These are phyloP conservation scores for Conoideocrella luteorostrata DNA, from an alignment of 2,329 filamentous ascomycete genomes.

Conservation along the genomic window DNA sequence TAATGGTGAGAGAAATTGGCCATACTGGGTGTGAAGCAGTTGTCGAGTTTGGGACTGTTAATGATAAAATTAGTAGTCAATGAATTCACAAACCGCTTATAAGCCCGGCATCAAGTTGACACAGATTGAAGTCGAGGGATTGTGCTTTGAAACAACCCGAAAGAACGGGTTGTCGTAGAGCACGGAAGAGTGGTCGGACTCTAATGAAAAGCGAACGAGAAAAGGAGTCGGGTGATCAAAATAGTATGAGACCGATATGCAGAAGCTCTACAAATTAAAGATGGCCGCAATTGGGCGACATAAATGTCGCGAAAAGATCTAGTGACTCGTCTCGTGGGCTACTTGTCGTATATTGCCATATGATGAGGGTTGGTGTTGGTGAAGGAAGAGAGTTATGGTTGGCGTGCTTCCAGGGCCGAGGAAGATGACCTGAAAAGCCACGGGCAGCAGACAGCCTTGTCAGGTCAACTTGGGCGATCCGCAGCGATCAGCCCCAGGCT, in stretches of 20 bases:
- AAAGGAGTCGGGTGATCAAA: no score
- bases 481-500: no score
- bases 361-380: neutral
- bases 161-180: no score
- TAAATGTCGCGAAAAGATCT: neutral
- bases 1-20: slow-evolving; percentile 37
- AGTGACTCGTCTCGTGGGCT: neutral
- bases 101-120: neutral
- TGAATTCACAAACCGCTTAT: slow-evolving; percentile 23
- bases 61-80: slow-evolving; percentile 24
- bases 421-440: no score
- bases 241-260: no score
- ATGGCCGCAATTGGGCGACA: neutral
- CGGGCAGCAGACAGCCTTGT: no score
- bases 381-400: neutral
- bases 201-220: no score
- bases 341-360: no score
- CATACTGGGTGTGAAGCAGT: slow-evolving; percentile 26
- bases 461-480: no score
- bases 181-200: no score
- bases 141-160: neutral
- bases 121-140: neutral
- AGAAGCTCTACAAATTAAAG: neutral
- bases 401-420: no score
- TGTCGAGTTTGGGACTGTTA: slow-evolving; percentile 13